phyloP scores from a whole-genome alignment of 1,284 basidiomycete species.

The Tilletia indica region DNA sequence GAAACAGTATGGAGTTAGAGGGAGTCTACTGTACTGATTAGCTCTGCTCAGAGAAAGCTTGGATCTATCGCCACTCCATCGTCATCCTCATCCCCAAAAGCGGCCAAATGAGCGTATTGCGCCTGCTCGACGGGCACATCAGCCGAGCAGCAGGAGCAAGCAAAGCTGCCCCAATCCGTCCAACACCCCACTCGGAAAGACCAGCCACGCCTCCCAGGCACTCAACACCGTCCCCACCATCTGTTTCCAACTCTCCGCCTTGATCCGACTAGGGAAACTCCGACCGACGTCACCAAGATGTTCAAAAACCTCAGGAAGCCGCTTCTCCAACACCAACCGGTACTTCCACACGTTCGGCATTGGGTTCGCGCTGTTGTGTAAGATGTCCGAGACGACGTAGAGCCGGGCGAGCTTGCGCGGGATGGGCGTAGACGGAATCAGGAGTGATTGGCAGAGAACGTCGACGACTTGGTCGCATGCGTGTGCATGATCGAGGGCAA shows the following conservation, averaged over 20 bases:
- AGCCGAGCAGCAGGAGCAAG: not conserved
- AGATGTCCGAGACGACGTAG: constrained; percentile 91
- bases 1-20: too few relatives aligned
- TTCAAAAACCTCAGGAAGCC: constrained; percentile 36
- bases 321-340: constrained; percentile 31
- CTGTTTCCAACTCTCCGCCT: constrained; percentile 62
- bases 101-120: not conserved
- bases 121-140: not conserved
- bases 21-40: too few relatives aligned
- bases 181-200: constrained; percentile 74
- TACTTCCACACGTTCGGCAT: constrained; percentile 67
- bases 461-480: constrained; percentile 66
- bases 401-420: constrained; percentile 93
- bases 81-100: constrained; percentile 53
- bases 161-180: constrained; percentile 49
- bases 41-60: not conserved
- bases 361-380: constrained; percentile 88
- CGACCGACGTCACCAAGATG: constrained; percentile 38
- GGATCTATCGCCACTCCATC: constrained; percentile 57
- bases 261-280: constrained; percentile 41
- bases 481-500: constrained; percentile 90
- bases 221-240: constrained; percentile 81
- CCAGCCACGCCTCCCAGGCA: constrained; percentile 85
- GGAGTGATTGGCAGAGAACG: constrained; percentile 35
- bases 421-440: constrained; percentile 80